Base-by-base conservation (phyloP, 129 eudicot genomes). In the Centrapalus pauciflorus region DNA sequence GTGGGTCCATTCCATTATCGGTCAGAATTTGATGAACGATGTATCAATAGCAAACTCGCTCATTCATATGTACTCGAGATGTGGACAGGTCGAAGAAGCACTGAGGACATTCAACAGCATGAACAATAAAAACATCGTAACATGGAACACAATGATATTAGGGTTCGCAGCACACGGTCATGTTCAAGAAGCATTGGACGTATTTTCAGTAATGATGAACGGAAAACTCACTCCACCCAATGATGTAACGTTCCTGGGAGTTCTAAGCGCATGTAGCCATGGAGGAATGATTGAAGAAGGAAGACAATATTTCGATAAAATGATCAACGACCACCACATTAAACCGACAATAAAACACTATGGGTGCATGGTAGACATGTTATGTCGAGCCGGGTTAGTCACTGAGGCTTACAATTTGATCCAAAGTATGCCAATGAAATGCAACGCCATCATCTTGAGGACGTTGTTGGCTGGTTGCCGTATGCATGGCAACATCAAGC, bases 241-340 rank as follows among this genome's bases (percentile, higher is more conserved):
- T 1, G 84, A 67, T 11, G 64, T 80, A 38, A 77, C 86, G 24
- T 81, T 80, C 64, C 52, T 84, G 64, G 90, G 83, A 25, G 81
- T 77, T 33, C 33, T 80, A 34, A 74, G 74, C 9, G 90, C 90
- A 2, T 84, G 90, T 67, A 80, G 81, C 72, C 83, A 84, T 50
- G 83, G 83, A n/a, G 86, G 83, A 20, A 62, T 80, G 90, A 63
- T 84, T 5, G 76, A 84, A 61, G 69, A 74, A 71, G 86, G 86
- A 57, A 71, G 71, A 51, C 54, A 14, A 7, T 79, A 55, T 69
- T 83, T 79, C 33, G 41, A 67, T 17, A 25, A 27, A 51, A 79
- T 83, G 88, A 68, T 27, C 1, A 46, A 33, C 12, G 37, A 71
- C 25, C 67, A 74, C 51, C 14, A 46, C n/a, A 77, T 77, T 9